Percentiles rank a stretch among this genome's conserved stretches.
These are phyloP conservation scores for Erigeron canadensis DNA, from an alignment of 129 eudicot genomes.

Conservation along the genomic window DNA sequence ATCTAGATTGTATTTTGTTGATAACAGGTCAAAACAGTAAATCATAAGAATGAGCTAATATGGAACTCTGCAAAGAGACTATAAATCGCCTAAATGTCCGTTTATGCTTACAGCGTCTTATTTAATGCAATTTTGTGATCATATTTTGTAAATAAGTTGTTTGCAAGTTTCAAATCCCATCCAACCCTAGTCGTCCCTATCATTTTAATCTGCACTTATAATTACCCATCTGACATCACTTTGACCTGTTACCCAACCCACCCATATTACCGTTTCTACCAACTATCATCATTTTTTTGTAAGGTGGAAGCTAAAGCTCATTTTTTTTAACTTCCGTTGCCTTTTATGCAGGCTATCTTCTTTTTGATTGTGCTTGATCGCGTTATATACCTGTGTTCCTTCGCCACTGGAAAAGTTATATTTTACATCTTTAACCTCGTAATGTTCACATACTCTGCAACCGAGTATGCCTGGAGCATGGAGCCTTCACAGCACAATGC, in stretches of 20 bases:
- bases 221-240: not conserved
- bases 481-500: constrained; percentile 62
- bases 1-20: not conserved
- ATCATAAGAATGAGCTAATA: too few species aligned
- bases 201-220: not conserved
- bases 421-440: constrained; percentile 81
- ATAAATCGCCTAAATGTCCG: too few species aligned
- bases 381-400: constrained; percentile 84
- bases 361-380: constrained; percentile 97
- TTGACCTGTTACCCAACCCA: not conserved
- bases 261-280: not conserved
- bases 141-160: too few species aligned
- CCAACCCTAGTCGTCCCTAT: too few species aligned
- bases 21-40: not conserved
- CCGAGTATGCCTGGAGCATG: constrained; percentile 91
- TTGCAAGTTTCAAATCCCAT: not conserved
- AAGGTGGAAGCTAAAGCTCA: constrained; percentile 17
- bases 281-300: not conserved
- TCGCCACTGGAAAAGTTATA: constrained; percentile 88
- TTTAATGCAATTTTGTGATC: too few species aligned
- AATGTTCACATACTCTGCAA: constrained; percentile 77
- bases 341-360: constrained; percentile 81
- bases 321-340: not conserved
- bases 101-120: too few species aligned
- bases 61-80: too few species aligned